phyloP scores from a whole-genome alignment of 2,329 filamentous ascomycete genomes.

The Microdochium paspali region DNA sequence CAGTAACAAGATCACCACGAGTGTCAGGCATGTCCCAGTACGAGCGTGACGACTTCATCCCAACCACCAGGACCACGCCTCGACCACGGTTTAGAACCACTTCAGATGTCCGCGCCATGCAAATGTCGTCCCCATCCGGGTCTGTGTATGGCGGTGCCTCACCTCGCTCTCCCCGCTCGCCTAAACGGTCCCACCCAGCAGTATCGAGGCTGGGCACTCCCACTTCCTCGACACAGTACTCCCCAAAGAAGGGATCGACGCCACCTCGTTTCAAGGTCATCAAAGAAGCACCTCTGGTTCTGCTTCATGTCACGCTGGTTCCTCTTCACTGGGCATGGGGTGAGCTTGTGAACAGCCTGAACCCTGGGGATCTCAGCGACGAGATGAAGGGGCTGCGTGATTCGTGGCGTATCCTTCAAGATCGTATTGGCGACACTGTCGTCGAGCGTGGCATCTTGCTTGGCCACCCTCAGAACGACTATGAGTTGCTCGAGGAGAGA shows the following conservation, averaged over 20 bases:
- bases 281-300: slow-evolving; percentile 58
- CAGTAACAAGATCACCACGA: slow-evolving; percentile 25
- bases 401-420: slow-evolving; percentile 58
- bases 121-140: slow-evolving; percentile 58
- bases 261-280: slow-evolving; percentile 47
- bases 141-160: slow-evolving; percentile 33
- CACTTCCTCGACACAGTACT: slow-evolving; percentile 38
- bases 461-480: slow-evolving; percentile 71
- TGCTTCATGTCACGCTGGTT: slow-evolving; percentile 69
- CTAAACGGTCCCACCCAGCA: slow-evolving; percentile 38
- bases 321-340: slow-evolving; percentile 60
- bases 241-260: slow-evolving; percentile 42
- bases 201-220: slow-evolving; percentile 51
- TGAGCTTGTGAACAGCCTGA: slow-evolving; percentile 36
- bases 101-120: slow-evolving; percentile 59
- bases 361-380: slow-evolving; percentile 18
- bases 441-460: slow-evolving; percentile 66
- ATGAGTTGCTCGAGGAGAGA: slow-evolving; percentile 69
- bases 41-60: slow-evolving; percentile 35
- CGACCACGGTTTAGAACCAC: slow-evolving; percentile 61
- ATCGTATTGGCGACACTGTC: slow-evolving; percentile 64
- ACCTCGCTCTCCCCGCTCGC: slow-evolving; percentile 42
- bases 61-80: slow-evolving; percentile 47
- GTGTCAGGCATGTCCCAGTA: slow-evolving; percentile 44
- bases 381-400: slow-evolving; percentile 44